A percentile compares a stretch with the other conserved stretches of the same genome.
These are phyloP conservation scores for Gymnopilus junonius DNA, from an alignment of 768 basidiomycete genomes.

Conservation along the genomic window DNA sequence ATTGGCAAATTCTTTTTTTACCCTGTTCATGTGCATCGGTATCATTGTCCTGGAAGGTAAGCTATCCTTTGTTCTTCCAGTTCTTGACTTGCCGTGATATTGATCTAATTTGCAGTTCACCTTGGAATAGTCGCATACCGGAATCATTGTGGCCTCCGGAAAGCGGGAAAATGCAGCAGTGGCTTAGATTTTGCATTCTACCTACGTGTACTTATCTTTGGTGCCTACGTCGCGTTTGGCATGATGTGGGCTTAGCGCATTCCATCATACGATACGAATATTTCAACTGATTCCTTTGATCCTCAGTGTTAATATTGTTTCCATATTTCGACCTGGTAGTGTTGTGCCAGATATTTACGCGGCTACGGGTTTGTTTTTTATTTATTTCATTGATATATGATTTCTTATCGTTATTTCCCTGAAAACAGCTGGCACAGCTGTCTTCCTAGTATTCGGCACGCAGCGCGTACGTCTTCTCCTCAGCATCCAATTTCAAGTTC, in stretches of 20 bases:
- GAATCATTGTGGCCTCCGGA: constrained; percentile 34
- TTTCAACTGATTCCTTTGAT: neutral
- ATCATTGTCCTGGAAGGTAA: constrained; percentile 35
- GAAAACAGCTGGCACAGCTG: constrained; percentile 34
- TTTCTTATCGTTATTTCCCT: neutral
- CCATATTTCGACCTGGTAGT: constrained; percentile 24
- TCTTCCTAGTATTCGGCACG: constrained; percentile 42
- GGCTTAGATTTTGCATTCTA: constrained; percentile 30
- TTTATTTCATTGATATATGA: neutral
- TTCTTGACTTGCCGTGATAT: neutral
- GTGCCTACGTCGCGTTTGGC: constrained; percentile 35
- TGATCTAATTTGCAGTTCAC: constrained; percentile 24
- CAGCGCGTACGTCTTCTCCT: constrained; percentile 30
- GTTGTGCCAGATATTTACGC: constrained; percentile 34
- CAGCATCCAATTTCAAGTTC: neutral
- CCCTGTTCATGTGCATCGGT: constrained; percentile 28
- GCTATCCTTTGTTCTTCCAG: neutral
- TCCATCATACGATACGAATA: neutral
- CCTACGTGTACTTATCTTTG: constrained; percentile 38
- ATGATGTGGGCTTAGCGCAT: constrained; percentile 28
- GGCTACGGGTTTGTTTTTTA: constrained; percentile 32
- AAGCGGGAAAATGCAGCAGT: constrained; percentile 28
- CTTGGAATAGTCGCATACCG: constrained; percentile 33
- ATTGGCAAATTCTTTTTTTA: constrained; percentile 28
- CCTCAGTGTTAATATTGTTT: constrained; percentile 33